Percentiles rank a stretch among this genome's conserved stretches.
Conservation (phyloP, 768 basidiomycete species). For the Pulveroboletus frians region DNA sequence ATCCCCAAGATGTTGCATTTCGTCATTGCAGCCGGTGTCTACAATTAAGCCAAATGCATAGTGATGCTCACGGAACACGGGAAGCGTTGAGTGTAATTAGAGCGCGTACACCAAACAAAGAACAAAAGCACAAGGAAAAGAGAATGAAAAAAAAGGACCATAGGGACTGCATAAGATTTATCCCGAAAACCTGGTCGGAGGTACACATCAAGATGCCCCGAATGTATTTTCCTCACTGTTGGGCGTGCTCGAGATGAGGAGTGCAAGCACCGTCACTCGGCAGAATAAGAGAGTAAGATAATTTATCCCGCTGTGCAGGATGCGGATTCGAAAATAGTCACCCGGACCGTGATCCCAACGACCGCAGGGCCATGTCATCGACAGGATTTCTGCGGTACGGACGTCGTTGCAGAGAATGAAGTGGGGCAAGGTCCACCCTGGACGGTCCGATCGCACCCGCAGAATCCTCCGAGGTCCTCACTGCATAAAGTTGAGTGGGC, state of each 20-base stretch:
- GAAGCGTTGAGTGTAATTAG: constrained; percentile 9
- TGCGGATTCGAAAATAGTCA: constrained; percentile 28
- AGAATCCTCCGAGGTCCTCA: constrained; percentile 20
- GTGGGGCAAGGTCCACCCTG: constrained; percentile 49
- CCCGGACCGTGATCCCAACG: constrained; percentile 37
- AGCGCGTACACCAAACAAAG: constrained; percentile 9
- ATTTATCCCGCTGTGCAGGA: constrained; percentile 19
- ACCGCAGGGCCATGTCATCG: constrained; percentile 58
- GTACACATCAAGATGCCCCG: neutral
- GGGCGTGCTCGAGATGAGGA: constrained; percentile 2
- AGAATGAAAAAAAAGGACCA: neutral
- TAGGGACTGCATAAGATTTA: neutral
- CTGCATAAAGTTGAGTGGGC: constrained; percentile 29
- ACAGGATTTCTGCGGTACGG: constrained; percentile 55
- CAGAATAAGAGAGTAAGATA: constrained; percentile 13
- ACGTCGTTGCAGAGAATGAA: constrained; percentile 51
- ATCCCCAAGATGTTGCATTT: constrained; percentile 12
- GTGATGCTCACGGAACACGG: constrained; percentile 10
- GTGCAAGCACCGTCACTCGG: constrained; percentile 9
- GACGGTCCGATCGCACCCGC: constrained; percentile 18
- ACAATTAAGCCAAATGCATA: constrained; percentile 26
- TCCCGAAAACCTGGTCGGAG: neutral
- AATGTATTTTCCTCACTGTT: constrained; percentile 1
- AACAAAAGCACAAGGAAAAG: no score
- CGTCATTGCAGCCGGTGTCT: constrained; percentile 9